phyloP scores from a whole-genome alignment of 192 early-diverging fungal species.

The Gryganskiella cystojenkinii region DNA sequence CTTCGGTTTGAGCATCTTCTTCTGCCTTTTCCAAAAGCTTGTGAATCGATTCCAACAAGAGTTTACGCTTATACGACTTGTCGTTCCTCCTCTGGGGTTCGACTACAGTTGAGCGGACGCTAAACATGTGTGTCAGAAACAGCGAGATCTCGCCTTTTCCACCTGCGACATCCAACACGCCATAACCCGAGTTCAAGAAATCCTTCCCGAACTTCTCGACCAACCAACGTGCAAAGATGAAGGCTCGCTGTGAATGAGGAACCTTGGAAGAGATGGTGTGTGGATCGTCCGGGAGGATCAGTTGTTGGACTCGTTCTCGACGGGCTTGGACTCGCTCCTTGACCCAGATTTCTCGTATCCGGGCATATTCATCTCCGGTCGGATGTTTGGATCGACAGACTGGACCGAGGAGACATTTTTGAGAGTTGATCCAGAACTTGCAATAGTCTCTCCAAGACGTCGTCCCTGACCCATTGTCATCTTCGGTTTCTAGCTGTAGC shows the following conservation, averaged over 20 bases:
- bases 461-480: neutral
- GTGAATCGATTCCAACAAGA: slow-evolving; percentile 37
- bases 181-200: slow-evolving; percentile 48
- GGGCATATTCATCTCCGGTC: slow-evolving; percentile 9
- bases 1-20: slow-evolving; percentile 27
- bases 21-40: slow-evolving; percentile 41
- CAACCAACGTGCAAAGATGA: slow-evolving; percentile 64
- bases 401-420: slow-evolving; percentile 16
- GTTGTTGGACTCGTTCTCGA: slow-evolving; percentile 27
- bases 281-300: slow-evolving; percentile 55
- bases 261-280: slow-evolving; percentile 53
- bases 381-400: slow-evolving; percentile 31
- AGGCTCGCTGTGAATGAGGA: slow-evolving; percentile 59
- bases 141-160: slow-evolving; percentile 65
- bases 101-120: slow-evolving; percentile 59
- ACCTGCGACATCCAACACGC: slow-evolving; percentile 65
- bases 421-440: slow-evolving; percentile 53
- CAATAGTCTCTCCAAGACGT: slow-evolving; percentile 34
- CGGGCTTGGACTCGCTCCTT: slow-evolving; percentile 45
- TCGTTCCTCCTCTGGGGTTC: slow-evolving; percentile 58
- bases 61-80: slow-evolving; percentile 30
- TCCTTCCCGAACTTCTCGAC: slow-evolving; percentile 52
- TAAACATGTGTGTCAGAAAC: slow-evolving; percentile 59
- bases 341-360: slow-evolving; percentile 36
- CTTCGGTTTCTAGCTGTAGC: neutral